These are phyloP conservation scores for Nitzschia palea DNA, from an alignment of 108 stramenopile genomes.

Conservation along the genomic window DNA sequence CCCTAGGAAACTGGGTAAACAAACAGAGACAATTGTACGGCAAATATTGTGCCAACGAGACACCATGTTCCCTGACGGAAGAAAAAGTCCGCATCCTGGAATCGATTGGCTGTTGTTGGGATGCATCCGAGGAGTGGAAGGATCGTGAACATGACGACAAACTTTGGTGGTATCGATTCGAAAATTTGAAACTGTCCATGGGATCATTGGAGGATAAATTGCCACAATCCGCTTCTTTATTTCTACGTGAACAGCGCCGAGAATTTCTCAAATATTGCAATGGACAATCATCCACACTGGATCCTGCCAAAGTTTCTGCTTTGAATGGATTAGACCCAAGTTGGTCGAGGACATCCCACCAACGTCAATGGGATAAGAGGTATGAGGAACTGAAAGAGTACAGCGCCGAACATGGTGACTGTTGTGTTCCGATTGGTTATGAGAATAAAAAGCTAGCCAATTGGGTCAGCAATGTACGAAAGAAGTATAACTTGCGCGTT, in stretches of 20 bases:
- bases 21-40: conserved; percentile 60
- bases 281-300: background rate
- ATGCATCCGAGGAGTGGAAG: conserved; percentile 17
- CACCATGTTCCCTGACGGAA: conserved; percentile 32
- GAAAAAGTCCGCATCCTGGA: conserved; percentile 46
- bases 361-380: conserved; percentile 56
- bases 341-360: conserved; percentile 30
- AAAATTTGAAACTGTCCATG: conserved; percentile 2
- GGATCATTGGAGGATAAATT: background rate
- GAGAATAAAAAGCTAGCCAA: conserved; percentile 45
- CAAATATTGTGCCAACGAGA: conserved; percentile 29
- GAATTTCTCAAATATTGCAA: background rate
- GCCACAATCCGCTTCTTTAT: background rate
- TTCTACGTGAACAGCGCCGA: background rate
- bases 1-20: conserved; percentile 65
- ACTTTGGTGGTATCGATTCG: background rate
- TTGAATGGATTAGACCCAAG: conserved; percentile 8
- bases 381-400: conserved; percentile 46
- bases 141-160: background rate
- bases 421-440: conserved; percentile 47
- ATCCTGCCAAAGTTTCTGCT: background rate
- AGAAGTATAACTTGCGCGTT: conserved; percentile 41
- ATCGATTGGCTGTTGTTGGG: conserved; percentile 46
- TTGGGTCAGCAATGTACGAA: conserved; percentile 65
- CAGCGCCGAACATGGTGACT: conserved; percentile 44